Evolutionary conservation across 2,329 filamentous ascomycete genomes (phyloP), one percentile per base, ranked within the genome.

Genomic region (Geoglossum cookeanum): DNA sequence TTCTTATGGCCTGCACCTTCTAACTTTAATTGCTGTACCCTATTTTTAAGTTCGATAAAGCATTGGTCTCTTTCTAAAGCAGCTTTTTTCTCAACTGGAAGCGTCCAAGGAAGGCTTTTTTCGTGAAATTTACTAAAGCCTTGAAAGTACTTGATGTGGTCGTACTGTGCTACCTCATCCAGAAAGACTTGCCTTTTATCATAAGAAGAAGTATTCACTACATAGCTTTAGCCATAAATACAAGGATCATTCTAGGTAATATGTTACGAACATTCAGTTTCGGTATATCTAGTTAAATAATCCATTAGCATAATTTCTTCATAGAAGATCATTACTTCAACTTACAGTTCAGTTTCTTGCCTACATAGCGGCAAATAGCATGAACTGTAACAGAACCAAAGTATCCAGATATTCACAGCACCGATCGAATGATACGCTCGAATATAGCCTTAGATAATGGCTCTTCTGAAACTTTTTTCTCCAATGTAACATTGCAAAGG

Each of bases 361-460:
- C 57, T 6, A 58, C 37, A 29, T 49, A 49, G 13, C 30, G 32
- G 13, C 57, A 30, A 48, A 58, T 58, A 35, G 42, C 30, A 58
- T 58, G 42, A 56, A 58, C 42, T 56, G 54, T 56, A 33, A 13
- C 30, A 1, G 45, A 15, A 32, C 44, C 42, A 58, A 58, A 58
- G 37, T 58, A 58, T 49, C 53, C 52, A 9, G 54, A 58, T 33
- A 48, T 42, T 33, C 51, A 30, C 17, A 58, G 6, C 11, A 58
- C 54, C 1, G 27, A 56, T 56, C 49, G 47, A 29, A 58, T 4
- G 22, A 59, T 57, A 30, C 55, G 33, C 5, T 57, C 17, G 32
- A 57, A 59, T 22, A 13, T 57, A 33, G 4, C 29, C 44, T 56
- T 49, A 3, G 17, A 27, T 8, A 56, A 44, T 29, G 42, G 54